phyloP scores from a whole-genome alignment of 2,329 filamentous ascomycete species.

The Ophiosphaerella narmari region DNA sequence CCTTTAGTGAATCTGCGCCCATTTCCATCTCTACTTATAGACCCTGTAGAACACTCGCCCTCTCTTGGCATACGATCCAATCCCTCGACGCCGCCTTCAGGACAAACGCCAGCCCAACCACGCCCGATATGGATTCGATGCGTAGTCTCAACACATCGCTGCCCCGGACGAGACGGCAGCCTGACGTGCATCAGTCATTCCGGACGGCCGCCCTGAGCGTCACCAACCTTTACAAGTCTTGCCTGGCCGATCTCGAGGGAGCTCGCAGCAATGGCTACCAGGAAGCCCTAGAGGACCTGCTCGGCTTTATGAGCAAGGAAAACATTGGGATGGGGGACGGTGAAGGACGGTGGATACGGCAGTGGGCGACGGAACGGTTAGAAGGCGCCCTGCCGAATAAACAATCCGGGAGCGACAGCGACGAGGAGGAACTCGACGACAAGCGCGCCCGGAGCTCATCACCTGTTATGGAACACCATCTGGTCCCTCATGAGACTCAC shows the following conservation, averaged over 20 bases:
- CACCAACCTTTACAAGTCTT: conserved; percentile 94
- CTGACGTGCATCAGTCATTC: conserved; percentile 79
- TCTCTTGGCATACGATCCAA: not conserved
- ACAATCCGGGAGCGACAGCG: conserved; percentile 64
- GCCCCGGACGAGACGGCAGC: conserved; percentile 43
- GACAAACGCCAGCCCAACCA: not conserved
- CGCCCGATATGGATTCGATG: conserved; percentile 46
- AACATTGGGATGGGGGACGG: conserved; percentile 78
- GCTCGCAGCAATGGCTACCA: conserved; percentile 85
- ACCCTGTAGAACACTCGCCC: no score
- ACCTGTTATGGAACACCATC: conserved; percentile 60
- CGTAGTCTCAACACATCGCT: conserved; percentile 48
- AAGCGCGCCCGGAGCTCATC: conserved; percentile 65
- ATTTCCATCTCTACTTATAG: no score
- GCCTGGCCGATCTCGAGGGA: conserved; percentile 75
- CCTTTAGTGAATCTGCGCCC: not conserved
- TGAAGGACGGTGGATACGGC: conserved; percentile 70
- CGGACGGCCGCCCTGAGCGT: conserved; percentile 90
- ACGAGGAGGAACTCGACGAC: conserved; percentile 66
- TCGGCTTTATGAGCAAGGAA: conserved; percentile 83
- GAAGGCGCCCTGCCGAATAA: conserved; percentile 63
- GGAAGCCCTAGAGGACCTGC: conserved; percentile 87
- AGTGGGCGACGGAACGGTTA: conserved; percentile 71
- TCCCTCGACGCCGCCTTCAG: not conserved
- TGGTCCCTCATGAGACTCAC: conserved; percentile 48